phyloP scores from a whole-genome alignment of 495 filamentous ascomycete species.

The Polyplosphaeria fusca region DNA sequence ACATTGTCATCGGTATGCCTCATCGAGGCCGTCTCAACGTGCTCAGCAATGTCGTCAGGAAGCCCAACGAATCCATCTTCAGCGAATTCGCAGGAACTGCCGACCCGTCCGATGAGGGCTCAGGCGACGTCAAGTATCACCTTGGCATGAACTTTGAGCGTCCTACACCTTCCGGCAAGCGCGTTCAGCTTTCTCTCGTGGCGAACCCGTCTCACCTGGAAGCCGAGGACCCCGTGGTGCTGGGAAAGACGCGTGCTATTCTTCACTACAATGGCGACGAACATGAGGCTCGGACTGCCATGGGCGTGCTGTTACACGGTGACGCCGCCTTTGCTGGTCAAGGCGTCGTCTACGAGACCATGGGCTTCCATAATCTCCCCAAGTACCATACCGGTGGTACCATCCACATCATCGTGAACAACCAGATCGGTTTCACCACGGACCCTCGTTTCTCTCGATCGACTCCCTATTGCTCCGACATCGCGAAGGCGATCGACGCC shows the following conservation, averaged over 20 bases:
- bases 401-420: slow-evolving; percentile 96
- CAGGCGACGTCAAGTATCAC: slow-evolving; percentile 98
- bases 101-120: slow-evolving; percentile 90
- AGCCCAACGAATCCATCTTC: slow-evolving; percentile 99
- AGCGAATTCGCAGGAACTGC: slow-evolving; percentile 91
- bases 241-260: slow-evolving; percentile 95
- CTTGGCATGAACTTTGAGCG: slow-evolving; percentile 99
- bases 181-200: slow-evolving; percentile 94
- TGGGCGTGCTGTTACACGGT: slow-evolving; percentile 93
- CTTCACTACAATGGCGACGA: slow-evolving; percentile 99
- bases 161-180: slow-evolving; percentile 95
- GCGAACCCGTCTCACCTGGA: slow-evolving; percentile 98
- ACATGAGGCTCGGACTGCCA: slow-evolving; percentile 77
- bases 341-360: slow-evolving; percentile 96
- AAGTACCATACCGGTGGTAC: slow-evolving; percentile 96
- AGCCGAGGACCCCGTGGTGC: slow-evolving; percentile 95
- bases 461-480: slow-evolving; percentile 97
- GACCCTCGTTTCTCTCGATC: slow-evolving; percentile 96
- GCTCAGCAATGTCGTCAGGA: slow-evolving; percentile 95
- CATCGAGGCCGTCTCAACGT: slow-evolving; percentile 98
- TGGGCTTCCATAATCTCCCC: slow-evolving; percentile 93
- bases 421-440: slow-evolving; percentile 99
- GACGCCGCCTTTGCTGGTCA: slow-evolving; percentile 96
- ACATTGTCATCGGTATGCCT: slow-evolving; percentile 99
- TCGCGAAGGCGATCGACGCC: slow-evolving; percentile 96